A percentile compares a stretch with the other conserved stretches of the same genome.
phyloP scores from a whole-genome alignment of 345 rosid genomes.

The Rubroshorea leprosula region DNA sequence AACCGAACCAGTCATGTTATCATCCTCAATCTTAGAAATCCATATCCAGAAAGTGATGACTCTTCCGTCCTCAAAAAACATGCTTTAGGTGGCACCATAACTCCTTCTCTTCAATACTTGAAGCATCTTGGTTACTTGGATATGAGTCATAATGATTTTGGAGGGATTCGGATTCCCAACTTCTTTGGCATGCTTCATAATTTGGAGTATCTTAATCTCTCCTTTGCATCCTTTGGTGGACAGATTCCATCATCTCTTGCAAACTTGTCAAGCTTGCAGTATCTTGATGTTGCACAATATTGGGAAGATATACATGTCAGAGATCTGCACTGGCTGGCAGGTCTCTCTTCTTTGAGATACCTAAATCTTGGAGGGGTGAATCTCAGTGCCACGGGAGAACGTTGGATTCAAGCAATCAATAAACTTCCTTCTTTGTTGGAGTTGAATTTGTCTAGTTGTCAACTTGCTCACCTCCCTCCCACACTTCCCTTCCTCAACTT shows the following conservation, averaged over 20 bases:
- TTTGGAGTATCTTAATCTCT: conserved; percentile 35
- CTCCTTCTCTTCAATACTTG: conserved; percentile 30
- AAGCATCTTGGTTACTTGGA: conserved; percentile 34
- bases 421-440: conserved; percentile 15
- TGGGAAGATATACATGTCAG: not conserved
- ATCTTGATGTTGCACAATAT: conserved; percentile 28
- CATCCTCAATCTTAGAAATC: not conserved
- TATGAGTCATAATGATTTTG: conserved; percentile 34
- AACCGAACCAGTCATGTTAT: not conserved
- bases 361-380: conserved; percentile 6
- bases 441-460: not conserved
- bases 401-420: conserved; percentile 16
- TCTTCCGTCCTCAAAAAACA: not conserved
- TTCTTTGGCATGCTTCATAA: conserved; percentile 25
- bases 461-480: not conserved
- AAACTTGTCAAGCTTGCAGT: conserved; percentile 35
- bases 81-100: conserved; percentile 38
- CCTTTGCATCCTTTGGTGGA: conserved; percentile 30
- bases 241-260: conserved; percentile 28
- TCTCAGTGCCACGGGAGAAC: conserved; percentile 1
- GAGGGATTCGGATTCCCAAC: conserved; percentile 25
- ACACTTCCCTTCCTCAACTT: not conserved
- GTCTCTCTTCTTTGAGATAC: conserved; percentile 6
- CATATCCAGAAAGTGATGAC: too few species aligned
- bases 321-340: conserved; percentile 25